Evolutionary conservation across 805 yeast species (phyloP), one percentile per base, ranked within the genome.

Genomic region (Clavispora vitiphila): DNA sequence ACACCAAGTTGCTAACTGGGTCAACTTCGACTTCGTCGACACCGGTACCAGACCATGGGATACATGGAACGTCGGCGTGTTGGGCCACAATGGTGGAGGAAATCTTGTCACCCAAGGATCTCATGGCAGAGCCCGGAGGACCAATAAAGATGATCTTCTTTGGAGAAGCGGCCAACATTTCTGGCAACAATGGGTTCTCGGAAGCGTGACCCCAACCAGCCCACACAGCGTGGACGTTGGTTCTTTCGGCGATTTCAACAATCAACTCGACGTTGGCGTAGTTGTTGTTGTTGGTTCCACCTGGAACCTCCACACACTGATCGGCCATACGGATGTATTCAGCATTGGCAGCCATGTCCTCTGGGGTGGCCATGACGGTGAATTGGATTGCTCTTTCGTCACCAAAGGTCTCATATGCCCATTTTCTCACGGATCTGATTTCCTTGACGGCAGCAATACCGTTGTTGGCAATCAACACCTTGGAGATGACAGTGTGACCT

Each of bases 141-240:
- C 99, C 99, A 63, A 93, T 93, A 60, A 93, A 93, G 42, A 93
- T 76, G 56, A 95, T 85, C 58, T 78, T 86, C 65, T 88, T 84
- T 46, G 90, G 88, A 15, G 96, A 88, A n/a, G 83, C 83, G 12
- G 98, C 97, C 62, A 93, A 76, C 65, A 77, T 80, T 67, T 93
- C 99, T 22, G 99, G 99, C 51, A 93, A 78, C 36, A 72, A 64
- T 21, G 99, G 99, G 69, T 95, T 91, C 72, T 93, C 99, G n/a
- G 96, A 87, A 22, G 99, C 99, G 63, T 95, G 99, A 57, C 99
- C 99, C 99, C 99, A 93, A 57, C 99, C 99, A 26, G 99, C 99
- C 99, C 99, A 93, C 44, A 93, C 99, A 20, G 99, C 99, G 63
- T 93, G 96, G 42, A 86, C 97, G 51, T 87, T 80, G 34, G 95